Conservation (phyloP, 1,284 basidiomycete species). For the Puccinia hordei region DNA sequence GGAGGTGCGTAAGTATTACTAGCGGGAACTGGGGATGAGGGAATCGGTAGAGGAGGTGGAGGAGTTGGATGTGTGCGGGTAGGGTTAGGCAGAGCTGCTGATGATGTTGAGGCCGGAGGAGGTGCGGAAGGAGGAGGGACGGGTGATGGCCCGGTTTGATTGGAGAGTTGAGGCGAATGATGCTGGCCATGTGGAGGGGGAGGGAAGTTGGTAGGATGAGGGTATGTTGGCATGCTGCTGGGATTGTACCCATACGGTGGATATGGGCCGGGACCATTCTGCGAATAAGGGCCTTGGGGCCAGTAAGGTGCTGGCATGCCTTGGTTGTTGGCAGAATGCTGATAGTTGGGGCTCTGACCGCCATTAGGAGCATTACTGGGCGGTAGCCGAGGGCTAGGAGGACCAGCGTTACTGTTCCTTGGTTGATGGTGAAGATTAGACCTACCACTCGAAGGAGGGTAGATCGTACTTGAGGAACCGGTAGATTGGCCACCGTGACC, state of each 20-base stretch:
- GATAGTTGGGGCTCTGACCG: conserved; percentile 28
- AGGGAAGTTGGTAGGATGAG: conserved; percentile 30
- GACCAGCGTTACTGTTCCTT: neutral
- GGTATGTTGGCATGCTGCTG: conserved; percentile 40
- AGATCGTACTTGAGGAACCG: conserved; percentile 21
- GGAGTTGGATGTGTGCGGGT: conserved; percentile 26
- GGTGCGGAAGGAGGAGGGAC: conserved; percentile 30
- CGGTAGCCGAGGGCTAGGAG: conserved; percentile 42
- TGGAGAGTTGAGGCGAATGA: conserved; percentile 22
- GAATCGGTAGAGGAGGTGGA: conserved; percentile 34
- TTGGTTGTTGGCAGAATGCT: conserved; percentile 27
- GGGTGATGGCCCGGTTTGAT: conserved; percentile 31
- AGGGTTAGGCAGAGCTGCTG: neutral
- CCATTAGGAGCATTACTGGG: conserved; percentile 28
- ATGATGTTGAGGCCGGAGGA: neutral
- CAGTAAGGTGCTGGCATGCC: conserved; percentile 26
- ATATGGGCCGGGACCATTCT: conserved; percentile 38
- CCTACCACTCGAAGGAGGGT: conserved; percentile 21
- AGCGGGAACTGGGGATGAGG: conserved; percentile 39
- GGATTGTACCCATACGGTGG: conserved; percentile 47
- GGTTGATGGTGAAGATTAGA: conserved; percentile 44
- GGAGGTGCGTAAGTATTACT: conserved; percentile 17
- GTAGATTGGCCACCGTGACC: conserved; percentile 22
- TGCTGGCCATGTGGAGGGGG: conserved; percentile 42
- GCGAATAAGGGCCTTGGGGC: conserved; percentile 43